A percentile compares a stretch with the other conserved stretches of the same genome.
phyloP scores from a whole-genome alignment of 2,329 filamentous ascomycete species.

The Penicillium sp. region DNA sequence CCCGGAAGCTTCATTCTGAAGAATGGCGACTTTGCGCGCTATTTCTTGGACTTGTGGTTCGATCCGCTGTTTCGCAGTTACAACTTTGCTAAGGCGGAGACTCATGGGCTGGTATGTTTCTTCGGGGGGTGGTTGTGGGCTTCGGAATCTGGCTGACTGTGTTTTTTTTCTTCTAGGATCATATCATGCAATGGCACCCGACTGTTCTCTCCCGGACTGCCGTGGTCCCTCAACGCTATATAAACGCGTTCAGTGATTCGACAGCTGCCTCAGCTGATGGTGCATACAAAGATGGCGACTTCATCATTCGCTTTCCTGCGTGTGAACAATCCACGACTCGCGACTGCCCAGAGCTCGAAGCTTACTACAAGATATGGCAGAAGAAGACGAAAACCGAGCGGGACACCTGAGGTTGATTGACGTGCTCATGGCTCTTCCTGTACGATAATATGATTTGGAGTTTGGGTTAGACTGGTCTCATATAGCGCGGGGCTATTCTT shows the following conservation, averaged over 20 bases:
- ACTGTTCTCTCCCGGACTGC: conserved; percentile 89
- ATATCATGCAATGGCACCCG: conserved; percentile 93
- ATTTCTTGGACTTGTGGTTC: conserved; percentile 93
- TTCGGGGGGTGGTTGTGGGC: neutral
- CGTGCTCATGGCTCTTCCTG: neutral
- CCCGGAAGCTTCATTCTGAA: conserved; percentile 75
- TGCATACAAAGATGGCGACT: conserved; percentile 77
- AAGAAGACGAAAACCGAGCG: conserved; percentile 29
- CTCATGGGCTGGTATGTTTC: conserved; percentile 73
- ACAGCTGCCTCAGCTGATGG: conserved; percentile 48
- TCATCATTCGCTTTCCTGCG: conserved; percentile 73
- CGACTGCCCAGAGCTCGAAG: conserved; percentile 69
- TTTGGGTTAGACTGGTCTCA: conserved; percentile 11
- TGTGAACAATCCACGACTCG: conserved; percentile 57
- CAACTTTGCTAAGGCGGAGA: conserved; percentile 94
- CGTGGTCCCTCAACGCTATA: conserved; percentile 76
- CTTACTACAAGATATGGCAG: conserved; percentile 48
- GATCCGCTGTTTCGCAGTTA: conserved; percentile 91
- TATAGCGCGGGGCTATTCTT: conserved; percentile 13
- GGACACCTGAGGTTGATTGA: neutral
- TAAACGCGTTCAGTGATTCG: conserved; percentile 73
- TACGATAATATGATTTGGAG: conserved; percentile 3
- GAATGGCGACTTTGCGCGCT: conserved; percentile 87
- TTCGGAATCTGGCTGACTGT: conserved; percentile 25
- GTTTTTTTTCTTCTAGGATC: conserved; percentile 57